Percentiles rank a stretch among this genome's conserved stretches.
phyloP scores from a whole-genome alignment of 2,329 filamentous ascomycete genomes.

The Colletotrichum salicis region DNA sequence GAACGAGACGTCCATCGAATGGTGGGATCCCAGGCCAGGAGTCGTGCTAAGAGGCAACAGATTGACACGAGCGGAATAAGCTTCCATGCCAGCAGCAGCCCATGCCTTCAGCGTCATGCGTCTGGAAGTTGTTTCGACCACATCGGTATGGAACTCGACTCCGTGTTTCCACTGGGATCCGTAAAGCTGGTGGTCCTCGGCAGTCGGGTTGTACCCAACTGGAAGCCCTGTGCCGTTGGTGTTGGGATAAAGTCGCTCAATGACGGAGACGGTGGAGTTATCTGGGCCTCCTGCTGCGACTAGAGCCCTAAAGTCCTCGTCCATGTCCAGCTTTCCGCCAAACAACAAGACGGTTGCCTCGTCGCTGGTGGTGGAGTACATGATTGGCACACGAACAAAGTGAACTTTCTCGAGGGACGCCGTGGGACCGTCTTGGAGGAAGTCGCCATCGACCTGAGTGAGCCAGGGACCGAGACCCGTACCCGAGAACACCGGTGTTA shows the following conservation, averaged over 20 bases:
- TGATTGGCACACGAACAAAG: neutral
- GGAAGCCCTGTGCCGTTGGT: neutral
- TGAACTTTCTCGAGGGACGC: neutral
- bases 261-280: neutral
- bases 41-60: neutral
- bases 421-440: neutral
- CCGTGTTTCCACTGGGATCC: neutral
- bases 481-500: neutral
- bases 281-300: neutral
- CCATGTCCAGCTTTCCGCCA: neutral
- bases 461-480: neutral
- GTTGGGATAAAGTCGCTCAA: neutral
- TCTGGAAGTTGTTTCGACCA: neutral
- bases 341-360: neutral
- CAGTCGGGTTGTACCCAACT: neutral
- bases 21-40: neutral
- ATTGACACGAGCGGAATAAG: neutral
- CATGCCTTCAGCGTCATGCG: neutral
- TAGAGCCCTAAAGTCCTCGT: neutral
- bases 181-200: neutral
- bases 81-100: neutral
- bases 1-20: neutral
- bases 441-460: neutral
- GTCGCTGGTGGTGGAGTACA: neutral
- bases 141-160: neutral